Conservation (phyloP, 176 grass and related monocot species). For the Musa itinerans region DNA sequence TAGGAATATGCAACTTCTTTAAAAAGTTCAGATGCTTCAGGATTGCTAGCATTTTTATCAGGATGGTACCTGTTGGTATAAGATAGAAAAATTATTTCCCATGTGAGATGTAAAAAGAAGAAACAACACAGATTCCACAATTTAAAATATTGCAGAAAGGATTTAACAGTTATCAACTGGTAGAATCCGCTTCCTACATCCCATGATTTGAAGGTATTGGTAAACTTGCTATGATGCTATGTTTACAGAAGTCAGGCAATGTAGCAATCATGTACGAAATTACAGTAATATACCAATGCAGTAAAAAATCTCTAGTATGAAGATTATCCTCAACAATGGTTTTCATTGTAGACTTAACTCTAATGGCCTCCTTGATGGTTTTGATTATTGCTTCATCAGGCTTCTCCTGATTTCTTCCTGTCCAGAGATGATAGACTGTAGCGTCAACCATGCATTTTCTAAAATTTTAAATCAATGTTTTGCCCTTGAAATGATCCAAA, state of each 20-base stretch:
- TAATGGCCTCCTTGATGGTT: no score
- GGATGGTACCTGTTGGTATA: conserved; percentile 72
- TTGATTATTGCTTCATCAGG: no score
- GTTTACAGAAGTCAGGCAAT: neutral
- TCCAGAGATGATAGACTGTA: no score
- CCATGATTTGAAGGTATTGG: neutral
- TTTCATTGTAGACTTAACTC: no score
- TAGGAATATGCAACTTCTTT: conserved; percentile 99
- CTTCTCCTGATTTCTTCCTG: no score
- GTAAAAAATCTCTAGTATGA: no score
- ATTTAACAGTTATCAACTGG: neutral
- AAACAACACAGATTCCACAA: neutral
- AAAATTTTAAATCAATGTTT: no score
- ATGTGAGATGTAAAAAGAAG: neutral
- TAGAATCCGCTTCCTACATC: neutral
- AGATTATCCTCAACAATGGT: no score
- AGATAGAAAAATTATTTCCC: conserved; percentile 16
- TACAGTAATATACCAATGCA: no score
- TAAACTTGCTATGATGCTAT: neutral
- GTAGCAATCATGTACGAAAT: neutral
- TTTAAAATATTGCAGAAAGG: neutral
- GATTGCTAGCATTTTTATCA: conserved; percentile 91
- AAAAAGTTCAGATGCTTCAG: conserved; percentile 95
- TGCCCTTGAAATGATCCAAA: no score
- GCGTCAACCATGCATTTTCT: no score